phyloP scores from a whole-genome alignment of 805 yeast species.

The Vanderwaltozyma polyspora region DNA sequence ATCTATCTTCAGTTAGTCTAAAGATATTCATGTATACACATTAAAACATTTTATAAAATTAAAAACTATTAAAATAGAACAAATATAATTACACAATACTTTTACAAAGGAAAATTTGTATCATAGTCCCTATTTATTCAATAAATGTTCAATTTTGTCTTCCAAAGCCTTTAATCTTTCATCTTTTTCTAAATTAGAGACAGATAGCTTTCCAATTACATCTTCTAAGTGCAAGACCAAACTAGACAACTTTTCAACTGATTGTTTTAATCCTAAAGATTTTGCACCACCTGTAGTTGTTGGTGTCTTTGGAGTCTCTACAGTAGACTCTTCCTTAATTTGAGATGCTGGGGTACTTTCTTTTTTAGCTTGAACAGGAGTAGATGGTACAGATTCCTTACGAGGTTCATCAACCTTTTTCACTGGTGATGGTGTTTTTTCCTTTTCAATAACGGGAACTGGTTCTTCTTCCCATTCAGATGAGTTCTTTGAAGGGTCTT shows the following conservation, averaged over 20 bases:
- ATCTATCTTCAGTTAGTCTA: no score
- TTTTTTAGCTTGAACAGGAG: no score
- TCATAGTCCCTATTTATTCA: slow-evolving; percentile 30
- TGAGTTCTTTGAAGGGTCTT: slow-evolving; percentile 25
- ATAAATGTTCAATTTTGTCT: slow-evolving; percentile 45
- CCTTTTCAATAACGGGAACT: slow-evolving; percentile 8
- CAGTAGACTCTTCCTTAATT: slow-evolving; percentile 6
- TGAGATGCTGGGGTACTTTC: neutral
- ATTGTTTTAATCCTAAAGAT: slow-evolving; percentile 57
- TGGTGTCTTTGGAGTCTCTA: slow-evolving; percentile 4
- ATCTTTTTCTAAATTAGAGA: slow-evolving; percentile 54
- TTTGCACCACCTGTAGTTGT: slow-evolving; percentile 22
- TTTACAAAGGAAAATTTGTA: no score
- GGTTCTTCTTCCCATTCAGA: slow-evolving; percentile 26
- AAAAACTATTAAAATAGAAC: no score
- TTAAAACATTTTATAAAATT: no score
- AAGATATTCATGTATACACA: no score
- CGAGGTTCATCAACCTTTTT: neutral
- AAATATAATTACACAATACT: no score
- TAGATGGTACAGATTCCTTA: neutral
- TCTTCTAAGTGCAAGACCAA: slow-evolving; percentile 48
- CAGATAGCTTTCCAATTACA: slow-evolving; percentile 40
- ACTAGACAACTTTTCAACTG: slow-evolving; percentile 54
- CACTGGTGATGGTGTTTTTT: slow-evolving; percentile 7
- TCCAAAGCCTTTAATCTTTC: slow-evolving; percentile 48